Evolutionary conservation across 139 green algal genomes (phyloP), one percentile per base, ranked within the genome.

Genomic region (Bryopsis sp.): DNA sequence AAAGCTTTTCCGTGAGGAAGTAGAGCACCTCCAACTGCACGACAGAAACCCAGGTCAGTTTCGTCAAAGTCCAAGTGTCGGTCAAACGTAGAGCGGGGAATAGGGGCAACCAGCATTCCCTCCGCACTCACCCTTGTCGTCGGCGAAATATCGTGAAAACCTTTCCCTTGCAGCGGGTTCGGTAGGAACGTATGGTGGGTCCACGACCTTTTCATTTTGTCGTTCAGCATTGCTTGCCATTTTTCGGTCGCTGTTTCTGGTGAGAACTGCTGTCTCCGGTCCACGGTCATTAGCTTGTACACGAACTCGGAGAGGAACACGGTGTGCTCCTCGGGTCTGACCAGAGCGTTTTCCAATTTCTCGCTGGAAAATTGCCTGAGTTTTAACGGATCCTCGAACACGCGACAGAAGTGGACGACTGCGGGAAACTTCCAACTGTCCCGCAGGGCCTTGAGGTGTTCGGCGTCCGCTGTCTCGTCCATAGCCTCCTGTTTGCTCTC

Each of bases 261-360:
- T 1, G 48, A 33, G 54, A 68, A 82, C 3, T 68, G 37, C 47
- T 73, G 39, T 2, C 26, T 58, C 32, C 57, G 32, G 35, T 82
- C 75, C 15, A 58, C 31, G 39, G 43, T 50, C 1, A 78, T 32
- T 43, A 84, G 76, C 64, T 73, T 81, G 50, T 58, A 74, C 35
- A 84, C 35, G 11, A 83, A 48, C 50, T 82, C 76, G 15, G 36
- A 70, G 1, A 82, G 70, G 43, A 82, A 82, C 48, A 74, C 46
- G 35, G 48, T 38, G 64, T 78, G 70, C 5, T 82, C 77, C 0
- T 58, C 58, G 1, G 76, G 77, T 3, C 59, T 26, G 31, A 79
- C 38, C 26, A 83, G 28, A 11, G 77, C 74, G 24, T 19, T 28
- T 57, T 85, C 79, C 22, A 85, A 69, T 58, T 67, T 35, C 8